A percentile compares a stretch with the other conserved stretches of the same genome.
These are phyloP conservation scores for Colletotrichum sp. DNA, from an alignment of 2,329 filamentous ascomycete species.

Conservation along the genomic window DNA sequence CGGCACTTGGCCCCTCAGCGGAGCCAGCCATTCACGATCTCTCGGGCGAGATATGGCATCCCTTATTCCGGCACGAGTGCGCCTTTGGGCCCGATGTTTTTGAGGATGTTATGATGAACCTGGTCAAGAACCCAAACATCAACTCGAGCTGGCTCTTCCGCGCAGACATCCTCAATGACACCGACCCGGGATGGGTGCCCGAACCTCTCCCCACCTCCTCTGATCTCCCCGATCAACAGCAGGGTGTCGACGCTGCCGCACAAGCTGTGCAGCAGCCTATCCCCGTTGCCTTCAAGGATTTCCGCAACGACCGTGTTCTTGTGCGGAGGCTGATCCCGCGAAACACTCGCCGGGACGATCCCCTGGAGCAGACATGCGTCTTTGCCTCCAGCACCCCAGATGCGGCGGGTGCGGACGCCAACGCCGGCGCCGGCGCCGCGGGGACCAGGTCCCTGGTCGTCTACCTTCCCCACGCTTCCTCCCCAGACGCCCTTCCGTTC, in stretches of 20 bases:
- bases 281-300: conserved; percentile 51
- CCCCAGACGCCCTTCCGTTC: conserved; percentile 73
- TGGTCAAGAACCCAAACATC: conserved; percentile 80
- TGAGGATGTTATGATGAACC: conserved; percentile 71
- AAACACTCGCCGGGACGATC: conserved; percentile 76
- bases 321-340: conserved; percentile 82
- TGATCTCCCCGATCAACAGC: conserved; percentile 26
- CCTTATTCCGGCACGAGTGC: conserved; percentile 62
- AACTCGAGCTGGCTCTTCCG: conserved; percentile 80
- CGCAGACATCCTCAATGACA: conserved; percentile 73
- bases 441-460: conserved; percentile 63
- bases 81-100: conserved; percentile 70
- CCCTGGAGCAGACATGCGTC: conserved; percentile 83
- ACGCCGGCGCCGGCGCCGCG: background rate
- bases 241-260: conserved; percentile 29
- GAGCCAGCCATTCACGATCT: conserved; percentile 39
- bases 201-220: conserved; percentile 13
- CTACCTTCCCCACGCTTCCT: conserved; percentile 76
- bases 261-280: conserved; percentile 25
- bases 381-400: conserved; percentile 55
- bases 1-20: conserved; percentile 35
- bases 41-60: conserved; percentile 51
- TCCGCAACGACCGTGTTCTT: conserved; percentile 62
- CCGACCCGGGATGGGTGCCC: conserved; percentile 34
- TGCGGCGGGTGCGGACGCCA: background rate